Evolutionary conservation across 305 asterid genomes (phyloP), one percentile per base, ranked within the genome.

Genomic region (Rubia peregrina): DNA sequence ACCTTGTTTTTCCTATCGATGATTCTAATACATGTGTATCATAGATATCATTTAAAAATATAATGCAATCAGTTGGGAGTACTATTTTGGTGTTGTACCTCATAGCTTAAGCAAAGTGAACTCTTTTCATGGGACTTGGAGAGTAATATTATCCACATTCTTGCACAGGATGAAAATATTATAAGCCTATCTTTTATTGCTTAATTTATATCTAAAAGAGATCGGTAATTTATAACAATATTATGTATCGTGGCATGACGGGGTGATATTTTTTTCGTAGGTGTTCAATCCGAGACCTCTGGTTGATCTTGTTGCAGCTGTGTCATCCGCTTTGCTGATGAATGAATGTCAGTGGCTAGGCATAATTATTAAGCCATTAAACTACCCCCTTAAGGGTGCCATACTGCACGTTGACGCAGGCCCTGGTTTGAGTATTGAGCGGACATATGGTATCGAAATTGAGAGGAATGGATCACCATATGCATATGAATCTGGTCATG

Each of bases 341-440:
- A 94, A 91, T 85, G 97, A 91, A 80, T 67, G 89, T 77, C 99
- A 94, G 79, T 89, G 97, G 98, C 86, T 94, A 64, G 99, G 99
- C 71, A 85, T 94, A 71, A 82, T 89, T 84, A 84, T 91, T 61
- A 89, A 72, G 80, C 99, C 98, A 26, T 80, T 91, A 72, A 85
- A 83, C 48, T 91, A 94, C 80, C 83, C 97, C 61, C 98, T 94
- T 53, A 86, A 83, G 76, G 99, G 97, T 79, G 97, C 96, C 62
- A 80, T 88, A 65, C 88, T 94, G 79, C 96, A 88, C 73, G 82
- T 94, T 77, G 98, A 91, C 77, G 75, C 97, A 3, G 99, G 98
- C 61, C 99, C 99, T 76, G 99, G 99, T 74, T 88, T 94, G 90
- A 83, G 75, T 83, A 94, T 94, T 60, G 95, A 89, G 82, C 85